phyloP scores from a whole-genome alignment of 306 rosid species.

The Crotalaria pallida region DNA sequence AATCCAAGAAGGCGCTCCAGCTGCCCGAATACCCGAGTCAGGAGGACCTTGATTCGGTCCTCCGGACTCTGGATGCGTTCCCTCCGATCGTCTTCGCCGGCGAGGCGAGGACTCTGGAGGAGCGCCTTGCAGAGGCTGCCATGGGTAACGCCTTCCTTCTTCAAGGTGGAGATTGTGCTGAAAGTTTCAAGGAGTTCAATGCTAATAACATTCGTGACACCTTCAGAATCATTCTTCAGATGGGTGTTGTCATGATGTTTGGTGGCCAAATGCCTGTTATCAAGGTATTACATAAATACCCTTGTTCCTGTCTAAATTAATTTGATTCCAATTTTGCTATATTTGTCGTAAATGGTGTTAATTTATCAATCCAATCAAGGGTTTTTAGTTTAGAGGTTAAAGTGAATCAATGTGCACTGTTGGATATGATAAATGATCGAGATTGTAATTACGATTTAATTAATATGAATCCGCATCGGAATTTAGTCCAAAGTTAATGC shows the following conservation, averaged over 20 bases:
- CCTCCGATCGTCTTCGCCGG: constrained; percentile 98
- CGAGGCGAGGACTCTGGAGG: constrained; percentile 84
- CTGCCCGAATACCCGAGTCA: constrained; percentile 77
- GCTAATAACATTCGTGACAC: constrained; percentile 94
- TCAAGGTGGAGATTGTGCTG: constrained; percentile 94
- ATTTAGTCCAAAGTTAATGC: no score
- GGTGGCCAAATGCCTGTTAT: constrained; percentile 97
- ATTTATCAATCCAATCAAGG: no score
- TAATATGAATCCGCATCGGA: no score
- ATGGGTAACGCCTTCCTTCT: constrained; percentile 89
- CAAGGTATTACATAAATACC: constrained; percentile 49
- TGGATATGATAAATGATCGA: no score
- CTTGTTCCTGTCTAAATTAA: no score
- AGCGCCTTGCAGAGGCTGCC: constrained; percentile 69
- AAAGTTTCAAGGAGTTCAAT: constrained; percentile 96
- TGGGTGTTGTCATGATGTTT: constrained; percentile 91
- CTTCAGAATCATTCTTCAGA: constrained; percentile 81
- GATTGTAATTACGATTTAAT: no score
- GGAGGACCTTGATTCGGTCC: constrained; percentile 68
- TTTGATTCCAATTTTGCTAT: no score
- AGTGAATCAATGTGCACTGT: no score
- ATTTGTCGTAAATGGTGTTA: no score
- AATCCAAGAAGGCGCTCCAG: constrained; percentile 76
- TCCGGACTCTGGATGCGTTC: constrained; percentile 68
- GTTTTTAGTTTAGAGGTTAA: no score